phyloP scores from a whole-genome alignment of 805 yeast species.

The Wickerhamiella kazuoi region DNA sequence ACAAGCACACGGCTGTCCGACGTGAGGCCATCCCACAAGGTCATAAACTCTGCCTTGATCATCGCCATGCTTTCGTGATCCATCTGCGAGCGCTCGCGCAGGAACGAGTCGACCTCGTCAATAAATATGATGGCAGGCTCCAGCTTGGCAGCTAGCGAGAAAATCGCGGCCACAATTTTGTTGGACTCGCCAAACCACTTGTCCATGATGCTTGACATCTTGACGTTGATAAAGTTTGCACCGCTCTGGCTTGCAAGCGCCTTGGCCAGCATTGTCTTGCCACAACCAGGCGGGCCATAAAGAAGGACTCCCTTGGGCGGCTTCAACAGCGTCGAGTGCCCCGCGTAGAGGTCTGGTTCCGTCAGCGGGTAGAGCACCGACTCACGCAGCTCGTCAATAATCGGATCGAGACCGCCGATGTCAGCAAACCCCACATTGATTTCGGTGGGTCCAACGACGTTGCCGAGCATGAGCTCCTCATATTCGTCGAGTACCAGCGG shows the following conservation, averaged over 20 bases:
- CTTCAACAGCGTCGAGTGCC: constrained; percentile 49
- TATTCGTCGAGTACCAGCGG: constrained; percentile 44
- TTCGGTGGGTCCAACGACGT: constrained; percentile 71
- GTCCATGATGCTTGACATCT: constrained; percentile 90
- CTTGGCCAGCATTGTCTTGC: constrained; percentile 93
- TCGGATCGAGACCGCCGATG: constrained; percentile 73
- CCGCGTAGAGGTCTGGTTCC: constrained; percentile 29
- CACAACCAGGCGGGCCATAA: constrained; percentile 96
- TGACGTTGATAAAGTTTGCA: constrained; percentile 75
- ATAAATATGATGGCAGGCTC: constrained; percentile 91
- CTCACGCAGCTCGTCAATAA: constrained; percentile 73
- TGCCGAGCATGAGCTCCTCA: constrained; percentile 59
- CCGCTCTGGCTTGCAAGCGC: constrained; percentile 85
- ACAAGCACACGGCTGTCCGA: constrained; percentile 59
- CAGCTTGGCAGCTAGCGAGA: constrained; percentile 71
- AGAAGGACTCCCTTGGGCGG: constrained; percentile 90
- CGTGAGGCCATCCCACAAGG: constrained; percentile 87
- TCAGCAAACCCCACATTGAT: constrained; percentile 60
- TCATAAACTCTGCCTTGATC: constrained; percentile 93
- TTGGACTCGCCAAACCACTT: constrained; percentile 97
- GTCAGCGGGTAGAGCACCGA: constrained; percentile 76
- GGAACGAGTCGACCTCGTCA: constrained; percentile 89
- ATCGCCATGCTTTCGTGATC: constrained; percentile 95
- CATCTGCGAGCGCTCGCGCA: constrained; percentile 62
- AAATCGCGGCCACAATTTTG: constrained; percentile 82